Percentiles rank a stretch among this genome's conserved stretches.
These are phyloP conservation scores for Cystobasidium ongulense DNA, from an alignment of 768 basidiomycete species.

Conservation along the genomic window DNA sequence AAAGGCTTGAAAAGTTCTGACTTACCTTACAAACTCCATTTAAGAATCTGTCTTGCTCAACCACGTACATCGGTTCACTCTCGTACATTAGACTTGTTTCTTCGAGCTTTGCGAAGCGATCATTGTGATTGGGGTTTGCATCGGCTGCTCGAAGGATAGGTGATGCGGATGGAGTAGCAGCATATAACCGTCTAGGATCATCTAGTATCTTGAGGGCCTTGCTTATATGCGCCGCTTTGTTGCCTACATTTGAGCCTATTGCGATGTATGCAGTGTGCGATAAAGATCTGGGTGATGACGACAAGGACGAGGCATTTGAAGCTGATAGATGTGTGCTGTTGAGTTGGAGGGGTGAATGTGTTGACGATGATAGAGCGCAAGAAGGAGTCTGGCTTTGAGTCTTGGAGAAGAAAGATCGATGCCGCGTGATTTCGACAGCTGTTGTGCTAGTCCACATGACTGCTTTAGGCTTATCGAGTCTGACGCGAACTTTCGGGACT, in stretches of 20 bases:
- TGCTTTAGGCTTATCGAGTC: slow-evolving; percentile 65
- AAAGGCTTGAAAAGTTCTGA: background rate
- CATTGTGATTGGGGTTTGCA: background rate
- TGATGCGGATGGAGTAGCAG: slow-evolving; percentile 28
- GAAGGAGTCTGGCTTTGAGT: background rate
- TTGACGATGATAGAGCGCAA: background rate
- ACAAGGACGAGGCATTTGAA: background rate
- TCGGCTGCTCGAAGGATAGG: background rate
- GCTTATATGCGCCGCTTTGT: slow-evolving; percentile 73
- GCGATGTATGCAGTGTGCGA: slow-evolving; percentile 58
- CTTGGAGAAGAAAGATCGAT: slow-evolving; percentile 41
- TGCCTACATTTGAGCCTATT: slow-evolving; percentile 83
- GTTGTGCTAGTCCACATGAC: slow-evolving; percentile 60
- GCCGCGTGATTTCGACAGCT: slow-evolving; percentile 56
- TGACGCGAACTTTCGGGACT: slow-evolving; percentile 50
- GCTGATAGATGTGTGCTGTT: background rate
- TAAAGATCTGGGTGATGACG: background rate
- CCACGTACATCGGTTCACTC: slow-evolving; percentile 90
- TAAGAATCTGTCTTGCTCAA: slow-evolving; percentile 75
- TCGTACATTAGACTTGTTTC: slow-evolving; percentile 88
- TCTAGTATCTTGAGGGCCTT: slow-evolving; percentile 66
- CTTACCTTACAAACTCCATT: slow-evolving; percentile 86
- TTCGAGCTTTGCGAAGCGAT: slow-evolving; percentile 50
- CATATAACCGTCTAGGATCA: slow-evolving; percentile 33
- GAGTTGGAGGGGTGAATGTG: no score